Conservation (phyloP, 768 basidiomycete genomes). For the Mycena filopes region DNA sequence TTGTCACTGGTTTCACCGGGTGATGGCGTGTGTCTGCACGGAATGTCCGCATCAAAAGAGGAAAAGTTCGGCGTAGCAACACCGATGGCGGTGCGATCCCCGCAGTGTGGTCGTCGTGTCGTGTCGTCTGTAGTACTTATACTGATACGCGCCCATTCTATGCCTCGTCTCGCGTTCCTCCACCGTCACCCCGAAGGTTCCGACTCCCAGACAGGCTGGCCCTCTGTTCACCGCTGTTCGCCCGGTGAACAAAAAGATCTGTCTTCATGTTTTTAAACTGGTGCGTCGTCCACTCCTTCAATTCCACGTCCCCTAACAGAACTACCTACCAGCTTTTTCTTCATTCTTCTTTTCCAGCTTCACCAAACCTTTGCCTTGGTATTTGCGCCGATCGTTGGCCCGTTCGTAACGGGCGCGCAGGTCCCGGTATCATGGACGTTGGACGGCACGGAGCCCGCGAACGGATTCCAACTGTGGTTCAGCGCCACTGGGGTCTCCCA, state of each 20-base stretch:
- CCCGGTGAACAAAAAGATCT: slow-evolving; percentile 24
- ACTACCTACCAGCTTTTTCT: slow-evolving; percentile 15
- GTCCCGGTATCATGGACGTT: slow-evolving; percentile 25
- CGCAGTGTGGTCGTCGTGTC: no score
- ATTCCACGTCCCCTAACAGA: no score
- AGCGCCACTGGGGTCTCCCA: neutral
- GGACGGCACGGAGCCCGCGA: slow-evolving; percentile 26
- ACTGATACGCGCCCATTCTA: neutral
- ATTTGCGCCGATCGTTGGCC: slow-evolving; percentile 21
- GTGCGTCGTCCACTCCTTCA: no score
- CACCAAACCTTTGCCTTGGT: slow-evolving; percentile 11
- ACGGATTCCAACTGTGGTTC: slow-evolving; percentile 33
- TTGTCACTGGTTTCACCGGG: no score
- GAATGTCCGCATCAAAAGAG: no score
- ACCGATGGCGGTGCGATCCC: no score
- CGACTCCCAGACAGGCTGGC: slow-evolving; percentile 31
- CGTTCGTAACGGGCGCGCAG: slow-evolving; percentile 19
- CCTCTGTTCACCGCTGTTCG: slow-evolving; percentile 27
- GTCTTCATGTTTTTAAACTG: slow-evolving; percentile 20
- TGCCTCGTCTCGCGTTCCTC: slow-evolving; percentile 21
- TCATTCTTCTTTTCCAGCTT: slow-evolving; percentile 18
- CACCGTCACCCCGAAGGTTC: slow-evolving; percentile 25
- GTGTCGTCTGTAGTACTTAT: no score
- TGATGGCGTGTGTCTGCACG: no score
- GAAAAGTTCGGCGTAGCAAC: no score